These are phyloP conservation scores for Teunomyces cretensis DNA, from an alignment of 805 yeast species.

Conservation along the genomic window DNA sequence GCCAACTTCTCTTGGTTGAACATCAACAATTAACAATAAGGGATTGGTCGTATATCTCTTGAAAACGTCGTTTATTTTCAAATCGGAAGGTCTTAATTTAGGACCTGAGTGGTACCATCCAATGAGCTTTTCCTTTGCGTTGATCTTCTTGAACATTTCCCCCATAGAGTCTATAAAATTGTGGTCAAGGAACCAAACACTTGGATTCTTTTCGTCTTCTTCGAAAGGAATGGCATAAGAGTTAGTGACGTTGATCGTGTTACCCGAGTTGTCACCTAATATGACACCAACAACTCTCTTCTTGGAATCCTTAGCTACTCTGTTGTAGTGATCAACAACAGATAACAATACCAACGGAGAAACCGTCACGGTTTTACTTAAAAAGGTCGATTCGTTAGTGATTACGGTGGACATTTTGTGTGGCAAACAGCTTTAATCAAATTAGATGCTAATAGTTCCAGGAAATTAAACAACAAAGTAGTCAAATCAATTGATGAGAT, in stretches of 20 bases:
- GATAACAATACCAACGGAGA: constrained; percentile 94
- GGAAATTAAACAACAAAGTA: neutral
- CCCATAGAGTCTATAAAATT: constrained; percentile 95
- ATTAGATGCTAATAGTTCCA: neutral
- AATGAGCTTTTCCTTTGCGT: constrained; percentile 91
- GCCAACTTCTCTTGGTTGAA: constrained; percentile 79
- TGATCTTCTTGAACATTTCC: constrained; percentile 96
- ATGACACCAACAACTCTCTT: constrained; percentile 94
- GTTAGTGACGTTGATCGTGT: constrained; percentile 73
- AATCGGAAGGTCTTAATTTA: constrained; percentile 80
- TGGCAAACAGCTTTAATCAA: constrained; percentile 1
- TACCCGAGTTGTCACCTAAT: constrained; percentile 70
- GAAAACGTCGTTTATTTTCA: constrained; percentile 86
- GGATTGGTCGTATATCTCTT: constrained; percentile 82
- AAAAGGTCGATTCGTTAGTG: constrained; percentile 38
- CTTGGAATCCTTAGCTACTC: constrained; percentile 67
- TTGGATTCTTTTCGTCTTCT: constrained; percentile 88
- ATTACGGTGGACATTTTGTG: constrained; percentile 20
- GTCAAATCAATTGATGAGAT: neutral
- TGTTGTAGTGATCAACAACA: constrained; percentile 91
- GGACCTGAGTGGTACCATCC: constrained; percentile 99
- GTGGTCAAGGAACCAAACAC: constrained; percentile 96
- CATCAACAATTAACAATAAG: constrained; percentile 85
- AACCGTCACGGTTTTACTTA: constrained; percentile 69
- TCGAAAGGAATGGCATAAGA: constrained; percentile 97